phyloP scores from a whole-genome alignment of 176 grass and related monocot genomes.

The Thinopyrum elongatum region DNA sequence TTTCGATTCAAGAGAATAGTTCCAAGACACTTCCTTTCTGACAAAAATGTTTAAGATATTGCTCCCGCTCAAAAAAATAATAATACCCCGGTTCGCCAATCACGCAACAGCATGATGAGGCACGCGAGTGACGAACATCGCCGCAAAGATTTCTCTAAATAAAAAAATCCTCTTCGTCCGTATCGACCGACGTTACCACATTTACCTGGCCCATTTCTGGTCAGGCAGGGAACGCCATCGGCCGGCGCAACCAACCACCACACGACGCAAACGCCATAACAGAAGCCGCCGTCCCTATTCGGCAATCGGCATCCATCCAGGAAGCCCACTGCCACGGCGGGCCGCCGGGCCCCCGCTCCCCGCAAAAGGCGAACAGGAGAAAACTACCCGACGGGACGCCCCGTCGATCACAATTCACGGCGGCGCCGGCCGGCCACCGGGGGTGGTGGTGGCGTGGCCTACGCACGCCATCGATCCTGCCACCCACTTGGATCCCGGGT shows the following conservation, averaged over 20 bases:
- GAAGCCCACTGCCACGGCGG: not conserved
- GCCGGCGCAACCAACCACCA: conserved; percentile 16
- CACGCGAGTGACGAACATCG: not conserved
- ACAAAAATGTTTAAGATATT: not conserved
- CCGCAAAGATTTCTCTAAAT: not conserved
- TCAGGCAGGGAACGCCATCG: conserved; percentile 16
- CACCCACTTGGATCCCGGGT: conserved; percentile 20
- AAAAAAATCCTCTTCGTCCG: not conserved
- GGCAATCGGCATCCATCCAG: not conserved
- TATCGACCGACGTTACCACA: not conserved
- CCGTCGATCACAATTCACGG: not conserved
- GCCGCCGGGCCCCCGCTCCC: not conserved
- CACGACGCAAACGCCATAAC: conserved; percentile 19
- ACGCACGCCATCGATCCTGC: not conserved
- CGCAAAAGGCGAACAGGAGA: not conserved
- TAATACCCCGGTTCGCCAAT: not conserved
- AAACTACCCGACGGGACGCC: not conserved
- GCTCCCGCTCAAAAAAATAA: not conserved
- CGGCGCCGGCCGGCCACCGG: not conserved
- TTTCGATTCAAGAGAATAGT: not conserved
- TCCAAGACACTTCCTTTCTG: not conserved
- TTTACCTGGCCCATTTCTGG: not conserved
- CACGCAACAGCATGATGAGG: conserved; percentile 8
- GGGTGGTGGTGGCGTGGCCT: too few relatives aligned
- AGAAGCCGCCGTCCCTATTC: not conserved